Evolutionary conservation across 2,329 filamentous ascomycete species (phyloP), one percentile per base, ranked within the genome.

Genomic region (Ceratocystis papillata): DNA sequence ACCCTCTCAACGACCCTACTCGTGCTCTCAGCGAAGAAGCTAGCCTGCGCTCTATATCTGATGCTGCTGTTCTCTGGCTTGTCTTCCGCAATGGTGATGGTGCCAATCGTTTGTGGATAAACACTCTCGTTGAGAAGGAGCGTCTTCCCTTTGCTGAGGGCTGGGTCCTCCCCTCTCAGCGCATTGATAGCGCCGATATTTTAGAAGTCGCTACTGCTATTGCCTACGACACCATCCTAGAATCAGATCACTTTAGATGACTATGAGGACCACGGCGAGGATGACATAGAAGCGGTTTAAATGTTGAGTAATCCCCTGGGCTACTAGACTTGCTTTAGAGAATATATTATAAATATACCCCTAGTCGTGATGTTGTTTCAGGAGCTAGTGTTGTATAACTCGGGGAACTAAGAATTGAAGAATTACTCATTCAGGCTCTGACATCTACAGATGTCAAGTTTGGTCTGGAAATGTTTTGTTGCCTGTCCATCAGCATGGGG

Each of bases 1-100:
- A 71, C 7, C 68, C 67, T 37, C 64, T 68, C 22, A 59, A 67
- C 20, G 74, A 74, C 64, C 72, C 72, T 1, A 60, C 70, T 5
- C 73, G 72, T 55, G 69, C 68, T 59, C 61, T 67, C 22, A 46
- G 4, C 6, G 20, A 45, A 3, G 68, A 46, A 48, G 64, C 22
- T 61, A 12, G 1, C 67, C 22, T 61, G 69, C 69, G 22, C 68
- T 71, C 70, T 63, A 41, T 69, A 33, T 67, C 71, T 28, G 71
- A 72, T 57, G 69, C 68, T 45, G 69, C 69, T 25, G 67, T 72
- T 15, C 69, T 70, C 61, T 68, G 70, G n/a, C 67, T 68, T 59
- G 65, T 70, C 2, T 72, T 72, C 57, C 68, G 69, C 41, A 48
- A 63, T 44, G 66, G 66, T 12, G 65, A 69, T 1, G 71, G 70